Evolutionary conservation across 306 rosid species (phyloP).

Genomic region (Prunus campanulata): DNA sequence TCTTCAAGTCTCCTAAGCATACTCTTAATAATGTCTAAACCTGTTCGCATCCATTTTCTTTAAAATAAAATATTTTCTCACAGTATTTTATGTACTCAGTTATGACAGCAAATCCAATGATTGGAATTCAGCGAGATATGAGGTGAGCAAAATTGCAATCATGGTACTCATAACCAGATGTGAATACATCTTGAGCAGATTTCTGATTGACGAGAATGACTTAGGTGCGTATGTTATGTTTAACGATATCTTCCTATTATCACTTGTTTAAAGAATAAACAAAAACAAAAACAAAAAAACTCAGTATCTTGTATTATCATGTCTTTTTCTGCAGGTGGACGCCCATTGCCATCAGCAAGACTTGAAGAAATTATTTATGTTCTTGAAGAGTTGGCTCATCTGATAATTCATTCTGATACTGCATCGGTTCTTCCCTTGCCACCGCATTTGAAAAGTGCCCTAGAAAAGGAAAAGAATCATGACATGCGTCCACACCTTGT

Average conservation of each 20-base stretch:
- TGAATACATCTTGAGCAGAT: constrained; percentile 74
- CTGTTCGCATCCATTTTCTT: neutral
- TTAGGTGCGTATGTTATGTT: constrained; percentile 47
- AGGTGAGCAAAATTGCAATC: constrained; percentile 84
- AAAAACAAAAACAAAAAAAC: neutral
- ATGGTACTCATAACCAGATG: constrained; percentile 70
- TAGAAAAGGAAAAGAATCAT: constrained; percentile 38
- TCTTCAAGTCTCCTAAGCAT: neutral
- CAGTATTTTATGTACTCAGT: constrained; percentile 33
- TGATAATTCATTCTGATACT: constrained; percentile 63
- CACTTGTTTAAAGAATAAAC: neutral
- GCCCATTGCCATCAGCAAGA: constrained; percentile 77
- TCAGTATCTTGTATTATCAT: neutral
- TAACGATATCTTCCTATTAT: neutral
- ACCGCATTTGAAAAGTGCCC: constrained; percentile 49
- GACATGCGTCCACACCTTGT: constrained; percentile 64
- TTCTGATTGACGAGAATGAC: constrained; percentile 66
- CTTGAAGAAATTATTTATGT: constrained; percentile 70
- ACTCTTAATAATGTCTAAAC: neutral
- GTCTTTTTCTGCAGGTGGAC: constrained; percentile 55
- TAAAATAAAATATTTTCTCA: neutral
- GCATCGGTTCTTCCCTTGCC: constrained; percentile 63
- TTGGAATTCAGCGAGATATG: constrained; percentile 70
- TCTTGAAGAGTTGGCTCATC: constrained; percentile 70
- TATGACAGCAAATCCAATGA: constrained; percentile 38